Base-by-base conservation (phyloP, 2,329 filamentous ascomycete genomes). In the Talaromyces sp. region DNA sequence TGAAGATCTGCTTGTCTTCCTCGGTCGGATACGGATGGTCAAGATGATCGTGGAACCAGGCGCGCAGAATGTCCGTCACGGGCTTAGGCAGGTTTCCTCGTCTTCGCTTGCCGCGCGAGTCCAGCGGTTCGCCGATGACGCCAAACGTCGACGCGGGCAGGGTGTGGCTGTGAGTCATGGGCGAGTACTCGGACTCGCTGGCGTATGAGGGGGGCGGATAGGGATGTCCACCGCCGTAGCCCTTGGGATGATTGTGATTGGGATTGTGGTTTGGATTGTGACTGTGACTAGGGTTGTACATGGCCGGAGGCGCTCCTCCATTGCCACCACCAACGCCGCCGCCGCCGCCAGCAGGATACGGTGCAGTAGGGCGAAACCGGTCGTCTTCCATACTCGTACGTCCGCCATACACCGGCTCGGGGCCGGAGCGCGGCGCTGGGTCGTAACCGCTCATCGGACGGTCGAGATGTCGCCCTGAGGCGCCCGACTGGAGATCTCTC, bases 1-100 rank as follows among this genome's bases (percentile, higher is more conserved):
- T 91, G 55, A 96, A 82, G 63, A 90, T 85, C 71, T 93, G 86
- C 76, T 96, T 96, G 77, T 96, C 89, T 65, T 96, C 91, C 74
- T 96, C 91, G 4, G 87, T 92, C 1, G 92, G 92, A 72, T 96
- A 96, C 0, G 92, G 91, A 70, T 95, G 91, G 63, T 87, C 82
- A 7, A 92, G 76, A 73, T 95, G 89, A n/a, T 83, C 82, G 57
- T 87, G 77, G 66, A 96, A 93, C 92, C 92, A 96, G 0, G 85
- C 81, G 59, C 90, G 86, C 47, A 96, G 81, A 66, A 90, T 88
- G 71, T 93, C 90, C 0, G 92, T 96, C 0, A 91, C 91, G 60
- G 92, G 89, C 72, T 96, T 96, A n/a, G 92, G 92, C 3, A 96
- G 81, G 70, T 96, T 96, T 1, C 92, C 92, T 44, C 92, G 84